Evolutionary conservation across 495 filamentous ascomycete species (phyloP).

Genomic region (Penicillium verhagenii): DNA sequence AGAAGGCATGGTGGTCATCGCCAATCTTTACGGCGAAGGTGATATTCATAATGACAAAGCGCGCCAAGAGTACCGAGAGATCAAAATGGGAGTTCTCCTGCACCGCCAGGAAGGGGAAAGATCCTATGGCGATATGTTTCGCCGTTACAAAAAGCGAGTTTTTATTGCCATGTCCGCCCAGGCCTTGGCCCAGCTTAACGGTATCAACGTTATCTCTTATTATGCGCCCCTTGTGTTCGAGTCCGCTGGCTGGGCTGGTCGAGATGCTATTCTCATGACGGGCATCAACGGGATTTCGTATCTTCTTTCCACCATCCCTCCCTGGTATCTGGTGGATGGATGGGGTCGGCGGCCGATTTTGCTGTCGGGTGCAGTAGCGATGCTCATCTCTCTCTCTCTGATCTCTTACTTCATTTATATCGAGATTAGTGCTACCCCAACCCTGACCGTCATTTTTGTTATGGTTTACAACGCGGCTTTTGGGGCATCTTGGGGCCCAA

Average conservation of each 20-base stretch:
- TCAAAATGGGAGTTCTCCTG: slow-evolving; percentile 95
- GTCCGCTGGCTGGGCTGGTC: slow-evolving; percentile 88
- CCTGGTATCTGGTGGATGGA: slow-evolving; percentile 94
- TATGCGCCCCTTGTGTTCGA: slow-evolving; percentile 97
- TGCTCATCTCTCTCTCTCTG: slow-evolving; percentile 84
- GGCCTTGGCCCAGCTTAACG: slow-evolving; percentile 91
- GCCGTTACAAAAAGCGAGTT: slow-evolving; percentile 83
- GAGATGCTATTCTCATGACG: slow-evolving; percentile 92
- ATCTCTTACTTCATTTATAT: slow-evolving; percentile 97
- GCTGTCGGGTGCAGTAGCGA: slow-evolving; percentile 84
- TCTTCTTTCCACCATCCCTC: slow-evolving; percentile 84
- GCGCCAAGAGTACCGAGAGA: slow-evolving; percentile 92
- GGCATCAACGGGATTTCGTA: slow-evolving; percentile 95
- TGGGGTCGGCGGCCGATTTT: slow-evolving; percentile 91
- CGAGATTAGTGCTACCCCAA: slow-evolving; percentile 71
- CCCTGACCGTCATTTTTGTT: slow-evolving; percentile 86
- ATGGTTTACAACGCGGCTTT: slow-evolving; percentile 99
- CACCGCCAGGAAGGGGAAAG: slow-evolving; percentile 93
- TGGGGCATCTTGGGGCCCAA: slow-evolving; percentile 97
- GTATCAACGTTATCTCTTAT: slow-evolving; percentile 99
- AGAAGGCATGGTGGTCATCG: slow-evolving; percentile 96
- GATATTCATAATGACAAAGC: slow-evolving; percentile 91
- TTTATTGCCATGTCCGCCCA: slow-evolving; percentile 99
- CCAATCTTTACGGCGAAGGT: slow-evolving; percentile 92
- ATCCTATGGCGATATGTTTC: slow-evolving; percentile 93